Evolutionary conservation across 345 rosid species (phyloP).

Genomic region (Luvunga scandens): DNA sequence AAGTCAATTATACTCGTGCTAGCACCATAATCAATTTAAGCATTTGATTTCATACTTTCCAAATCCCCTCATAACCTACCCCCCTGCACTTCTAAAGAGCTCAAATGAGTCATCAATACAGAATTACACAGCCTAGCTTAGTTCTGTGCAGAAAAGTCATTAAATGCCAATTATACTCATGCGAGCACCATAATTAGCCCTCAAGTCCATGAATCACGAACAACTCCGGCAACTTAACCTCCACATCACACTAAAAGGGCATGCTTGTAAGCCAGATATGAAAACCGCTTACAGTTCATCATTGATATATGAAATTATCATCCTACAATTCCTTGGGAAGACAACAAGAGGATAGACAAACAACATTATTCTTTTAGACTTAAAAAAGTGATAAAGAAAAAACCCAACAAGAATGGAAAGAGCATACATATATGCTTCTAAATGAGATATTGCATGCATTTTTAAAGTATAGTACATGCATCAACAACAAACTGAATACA

Average conservation of each 20-base stretch:
- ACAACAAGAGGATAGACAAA: not conserved
- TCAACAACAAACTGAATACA: not conserved
- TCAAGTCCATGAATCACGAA: not conserved
- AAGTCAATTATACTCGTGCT: not conserved
- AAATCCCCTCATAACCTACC: not conserved
- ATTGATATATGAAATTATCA: not conserved
- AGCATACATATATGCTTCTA: not conserved
- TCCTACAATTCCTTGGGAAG: not conserved
- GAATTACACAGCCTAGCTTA: not conserved
- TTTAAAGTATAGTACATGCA: not conserved
- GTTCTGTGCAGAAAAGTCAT: not conserved
- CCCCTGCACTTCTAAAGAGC: not conserved
- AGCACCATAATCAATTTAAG: not conserved
- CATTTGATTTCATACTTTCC: not conserved
- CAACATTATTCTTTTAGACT: not conserved
- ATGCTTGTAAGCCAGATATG: not conserved
- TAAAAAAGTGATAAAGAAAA: not conserved
- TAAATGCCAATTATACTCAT: not conserved
- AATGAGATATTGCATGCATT: not conserved
- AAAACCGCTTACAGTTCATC: not conserved
- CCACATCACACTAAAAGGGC: not conserved
- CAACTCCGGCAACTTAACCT: not conserved
- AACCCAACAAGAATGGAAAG: not conserved
- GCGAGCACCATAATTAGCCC: not conserved
- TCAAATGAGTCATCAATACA: not conserved